These are phyloP conservation scores for Camellia granthamiana DNA, from an alignment of 148 eudicot genomes.

Conservation along the genomic window DNA sequence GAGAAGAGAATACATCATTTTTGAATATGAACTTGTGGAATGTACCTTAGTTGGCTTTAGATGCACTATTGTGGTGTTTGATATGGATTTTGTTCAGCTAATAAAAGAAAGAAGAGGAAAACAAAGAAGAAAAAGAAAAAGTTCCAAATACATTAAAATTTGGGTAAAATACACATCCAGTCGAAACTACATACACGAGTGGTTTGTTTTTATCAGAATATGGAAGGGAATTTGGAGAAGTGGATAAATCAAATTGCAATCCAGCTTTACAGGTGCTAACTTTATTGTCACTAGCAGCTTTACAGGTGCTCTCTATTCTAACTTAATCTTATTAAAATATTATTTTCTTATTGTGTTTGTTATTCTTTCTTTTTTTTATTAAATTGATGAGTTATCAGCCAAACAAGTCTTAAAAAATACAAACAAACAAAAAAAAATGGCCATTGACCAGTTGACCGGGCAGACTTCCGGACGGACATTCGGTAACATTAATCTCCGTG, in stretches of 20 bases:
- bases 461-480: no score
- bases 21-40: not conserved
- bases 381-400: no score
- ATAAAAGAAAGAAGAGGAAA: not conserved
- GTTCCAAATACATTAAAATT: not conserved
- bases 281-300: not conserved
- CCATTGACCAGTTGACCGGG: no score
- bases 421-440: no score
- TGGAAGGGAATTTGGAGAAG: not conserved
- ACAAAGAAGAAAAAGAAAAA: not conserved
- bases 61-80: not conserved
- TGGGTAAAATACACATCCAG: not conserved
- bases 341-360: no score
- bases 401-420: no score
- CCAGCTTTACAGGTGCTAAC: not conserved
- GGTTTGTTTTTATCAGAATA: not conserved
- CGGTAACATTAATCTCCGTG: no score
- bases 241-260: slow-evolving; percentile 2
- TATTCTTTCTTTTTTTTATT: no score
- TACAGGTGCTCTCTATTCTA: no score
- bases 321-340: no score
- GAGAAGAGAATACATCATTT: not conserved
- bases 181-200: not conserved
- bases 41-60: not conserved
- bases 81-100: not conserved